These are phyloP conservation scores for Zhuliangozyma parablackwelliae DNA, from an alignment of 1,139 yeast species.

Conservation along the genomic window DNA sequence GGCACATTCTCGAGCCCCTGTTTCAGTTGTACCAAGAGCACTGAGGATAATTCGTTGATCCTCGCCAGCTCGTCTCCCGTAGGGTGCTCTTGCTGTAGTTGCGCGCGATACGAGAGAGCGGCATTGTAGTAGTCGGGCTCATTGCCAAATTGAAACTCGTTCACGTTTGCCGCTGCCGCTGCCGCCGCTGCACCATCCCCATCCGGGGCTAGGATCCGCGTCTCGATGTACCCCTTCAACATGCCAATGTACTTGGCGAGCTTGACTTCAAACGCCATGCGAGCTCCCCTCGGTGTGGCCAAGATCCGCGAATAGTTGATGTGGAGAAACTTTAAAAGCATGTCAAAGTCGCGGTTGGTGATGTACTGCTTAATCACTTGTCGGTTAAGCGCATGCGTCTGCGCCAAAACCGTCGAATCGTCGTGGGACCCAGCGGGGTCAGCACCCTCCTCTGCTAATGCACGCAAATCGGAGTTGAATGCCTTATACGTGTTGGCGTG, in stretches of 20 bases:
- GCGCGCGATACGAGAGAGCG: constrained; percentile 41
- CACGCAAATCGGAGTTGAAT: constrained; percentile 42
- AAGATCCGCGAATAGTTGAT: constrained; percentile 45
- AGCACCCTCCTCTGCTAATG: constrained; percentile 12
- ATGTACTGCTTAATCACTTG: constrained; percentile 48
- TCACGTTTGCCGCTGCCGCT: background rate
- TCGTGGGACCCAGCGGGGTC: constrained; percentile 1
- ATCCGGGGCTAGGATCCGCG: constrained; percentile 12
- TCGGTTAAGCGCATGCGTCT: constrained; percentile 43
- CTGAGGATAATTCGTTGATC: constrained; percentile 24
- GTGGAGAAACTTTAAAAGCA: constrained; percentile 39
- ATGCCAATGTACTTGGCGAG: constrained; percentile 45
- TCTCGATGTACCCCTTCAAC: constrained; percentile 20
- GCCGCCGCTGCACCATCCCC: too few relatives aligned
- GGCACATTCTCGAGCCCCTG: constrained; percentile 22
- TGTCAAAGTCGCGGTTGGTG: constrained; percentile 44
- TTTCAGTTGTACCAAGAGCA: constrained; percentile 24
- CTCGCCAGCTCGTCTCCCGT: constrained; percentile 7
- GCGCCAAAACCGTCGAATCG: constrained; percentile 13
- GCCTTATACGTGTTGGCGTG: constrained; percentile 63
- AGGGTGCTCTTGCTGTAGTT: constrained; percentile 30
- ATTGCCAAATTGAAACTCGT: constrained; percentile 11
- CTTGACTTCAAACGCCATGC: constrained; percentile 50
- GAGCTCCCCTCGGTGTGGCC: constrained; percentile 23
- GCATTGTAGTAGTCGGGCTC: constrained; percentile 13